phyloP scores from a whole-genome alignment of 345 rosid species.

The Arabidopsis arenosa region DNA sequence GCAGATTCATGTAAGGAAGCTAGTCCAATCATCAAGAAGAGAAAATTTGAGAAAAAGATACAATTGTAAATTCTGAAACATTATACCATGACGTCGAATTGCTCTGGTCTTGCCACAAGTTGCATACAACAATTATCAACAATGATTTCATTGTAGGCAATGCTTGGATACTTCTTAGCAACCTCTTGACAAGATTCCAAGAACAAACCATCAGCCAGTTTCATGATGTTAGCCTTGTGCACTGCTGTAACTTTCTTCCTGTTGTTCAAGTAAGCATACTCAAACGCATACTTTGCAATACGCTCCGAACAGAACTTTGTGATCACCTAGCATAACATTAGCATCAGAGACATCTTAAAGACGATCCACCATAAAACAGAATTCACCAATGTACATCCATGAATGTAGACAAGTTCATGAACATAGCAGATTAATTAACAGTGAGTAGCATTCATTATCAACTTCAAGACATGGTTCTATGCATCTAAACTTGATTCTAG shows the following conservation, averaged over 20 bases:
- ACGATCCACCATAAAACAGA: too few relatives aligned
- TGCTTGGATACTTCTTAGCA: slow-evolving; percentile 86
- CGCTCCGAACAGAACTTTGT: slow-evolving; percentile 99
- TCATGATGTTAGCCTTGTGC: slow-evolving; percentile 98
- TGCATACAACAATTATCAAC: slow-evolving; percentile 99
- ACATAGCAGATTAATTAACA: too few relatives aligned
- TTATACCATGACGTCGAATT: slow-evolving; percentile 99
- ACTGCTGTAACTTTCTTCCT: slow-evolving; percentile 95
- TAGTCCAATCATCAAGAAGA: too few relatives aligned
- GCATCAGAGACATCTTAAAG: slow-evolving; percentile 38
- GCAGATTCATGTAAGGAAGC: slow-evolving; percentile 10
- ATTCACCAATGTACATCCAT: too few relatives aligned
- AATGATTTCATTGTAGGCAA: slow-evolving; percentile 83
- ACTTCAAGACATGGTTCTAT: too few relatives aligned
- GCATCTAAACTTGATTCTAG: too few relatives aligned
- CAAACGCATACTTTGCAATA: slow-evolving; percentile 94
- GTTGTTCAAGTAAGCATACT: slow-evolving; percentile 95
- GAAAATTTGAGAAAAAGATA: too few relatives aligned
- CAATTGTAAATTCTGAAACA: too few relatives aligned
- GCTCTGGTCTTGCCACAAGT: slow-evolving; percentile 97
- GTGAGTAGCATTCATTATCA: too few relatives aligned
- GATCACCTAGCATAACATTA: slow-evolving; percentile 68
- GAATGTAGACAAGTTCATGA: too few relatives aligned
- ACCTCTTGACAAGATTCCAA: slow-evolving; percentile 94
- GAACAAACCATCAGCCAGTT: slow-evolving; percentile 97